Base-by-base conservation (phyloP, 352 stramenopile genomes). In the Phytophthora macrochlamydospora region DNA sequence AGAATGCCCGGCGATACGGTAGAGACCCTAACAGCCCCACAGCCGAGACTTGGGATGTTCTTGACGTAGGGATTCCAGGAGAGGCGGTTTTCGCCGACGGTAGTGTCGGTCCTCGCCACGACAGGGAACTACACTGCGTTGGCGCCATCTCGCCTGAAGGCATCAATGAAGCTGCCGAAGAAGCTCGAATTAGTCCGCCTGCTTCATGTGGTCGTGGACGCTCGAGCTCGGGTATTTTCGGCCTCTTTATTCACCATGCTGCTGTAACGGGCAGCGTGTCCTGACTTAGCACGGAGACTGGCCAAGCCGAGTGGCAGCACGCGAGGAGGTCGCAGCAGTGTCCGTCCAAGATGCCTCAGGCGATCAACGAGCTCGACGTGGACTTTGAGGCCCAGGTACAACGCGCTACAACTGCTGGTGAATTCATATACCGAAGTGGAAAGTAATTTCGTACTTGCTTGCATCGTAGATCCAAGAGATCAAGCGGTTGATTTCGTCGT, bases 401-500 rank as follows among this genome's bases (percentile, higher is more conserved):
- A 24, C 18, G 18, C 18, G 18, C 18, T 24, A 24, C 18, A 24
- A 24, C 0, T 24, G 18, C 3, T 18, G 29, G 7, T n/a, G 6
- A 5, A 3, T 18, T 12, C 12, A 13, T 51, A 42, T 24, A 31
- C 24, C 59, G 40, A 24, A 56, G 11, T 58, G 38, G 48, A 61
- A 49, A 71, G n/a, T 29, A 40, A 44, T 38, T 48, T n/a, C 2
- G 49, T 28, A 30, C 28, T 51, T 44, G 1, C 4, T 48, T 32
- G 46, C 11, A 13, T 35, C 56, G 29, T 52, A 92, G 86, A 90
- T 92, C 57, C 73, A 90, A 51, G 84, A 94, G 79, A 91, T 93
- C 51, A 84, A 78, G 52, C 82, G 84, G 11, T 65, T 94, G 24
- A 85, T 94, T 63, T 91, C 84, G 32, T 80, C 84, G 7, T 87